Evolutionary conservation across 1,284 basidiomycete genomes (phyloP).

Genomic region (Microstroma glucosiphilum): DNA sequence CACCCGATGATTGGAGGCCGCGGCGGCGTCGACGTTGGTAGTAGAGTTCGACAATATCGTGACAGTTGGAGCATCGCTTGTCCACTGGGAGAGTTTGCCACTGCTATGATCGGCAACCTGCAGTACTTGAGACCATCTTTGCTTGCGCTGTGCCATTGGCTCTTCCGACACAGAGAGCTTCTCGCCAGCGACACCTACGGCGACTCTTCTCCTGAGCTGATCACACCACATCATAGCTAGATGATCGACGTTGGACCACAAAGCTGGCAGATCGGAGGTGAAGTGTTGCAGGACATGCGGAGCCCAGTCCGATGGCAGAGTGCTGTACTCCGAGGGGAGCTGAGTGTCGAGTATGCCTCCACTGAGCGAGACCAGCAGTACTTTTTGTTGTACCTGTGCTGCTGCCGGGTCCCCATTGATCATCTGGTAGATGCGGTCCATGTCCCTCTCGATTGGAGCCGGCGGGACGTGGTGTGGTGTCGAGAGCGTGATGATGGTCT

Average conservation of each 20-base stretch:
- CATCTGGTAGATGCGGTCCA: conserved; percentile 66
- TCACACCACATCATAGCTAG: conserved; percentile 98
- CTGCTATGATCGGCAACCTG: not conserved
- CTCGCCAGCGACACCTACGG: not conserved
- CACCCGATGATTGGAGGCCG: not conserved
- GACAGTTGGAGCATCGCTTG: not conserved
- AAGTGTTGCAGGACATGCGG: conserved; percentile 57
- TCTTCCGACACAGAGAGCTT: too few species aligned
- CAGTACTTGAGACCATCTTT: not conserved
- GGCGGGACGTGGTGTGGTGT: conserved; percentile 86
- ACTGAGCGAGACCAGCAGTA: conserved; percentile 74
- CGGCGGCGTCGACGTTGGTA: not conserved
- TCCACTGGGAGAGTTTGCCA: not conserved
- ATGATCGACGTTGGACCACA: conserved; percentile 93
- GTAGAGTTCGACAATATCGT: not conserved
- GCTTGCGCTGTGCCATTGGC: not conserved
- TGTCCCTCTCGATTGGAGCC: conserved; percentile 72
- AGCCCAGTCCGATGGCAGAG: conserved; percentile 62
- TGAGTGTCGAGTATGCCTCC: conserved; percentile 88
- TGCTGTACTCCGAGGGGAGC: conserved; percentile 74
- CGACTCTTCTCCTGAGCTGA: conserved; percentile 73
- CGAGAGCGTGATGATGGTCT: conserved; percentile 85
- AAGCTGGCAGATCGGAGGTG: conserved; percentile 75
- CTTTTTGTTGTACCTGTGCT: not conserved
- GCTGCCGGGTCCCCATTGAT: not conserved